phyloP scores from a whole-genome alignment of 176 grass and related monocot genomes.

The Oryza glumipatula region DNA sequence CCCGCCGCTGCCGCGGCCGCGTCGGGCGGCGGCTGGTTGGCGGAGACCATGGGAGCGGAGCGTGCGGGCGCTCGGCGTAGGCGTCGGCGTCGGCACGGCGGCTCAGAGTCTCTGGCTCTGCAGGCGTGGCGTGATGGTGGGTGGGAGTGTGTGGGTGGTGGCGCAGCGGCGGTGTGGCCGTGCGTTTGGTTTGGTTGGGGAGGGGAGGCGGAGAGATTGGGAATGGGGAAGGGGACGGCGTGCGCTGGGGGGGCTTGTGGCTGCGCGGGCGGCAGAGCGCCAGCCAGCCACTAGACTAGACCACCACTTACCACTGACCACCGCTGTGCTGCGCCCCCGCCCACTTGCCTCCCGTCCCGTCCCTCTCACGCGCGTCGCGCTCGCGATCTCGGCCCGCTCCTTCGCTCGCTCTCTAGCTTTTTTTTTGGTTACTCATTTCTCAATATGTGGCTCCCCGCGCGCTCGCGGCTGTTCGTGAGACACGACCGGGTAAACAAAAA shows the following conservation, averaged over 20 bases:
- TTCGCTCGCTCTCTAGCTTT: neutral
- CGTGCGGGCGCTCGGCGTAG: neutral
- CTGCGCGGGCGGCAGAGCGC: slow-evolving; percentile 32
- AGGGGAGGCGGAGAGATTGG: neutral
- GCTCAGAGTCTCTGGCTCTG: neutral
- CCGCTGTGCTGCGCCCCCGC: neutral
- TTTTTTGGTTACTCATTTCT: no score
- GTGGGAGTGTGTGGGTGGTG: slow-evolving; percentile 52
- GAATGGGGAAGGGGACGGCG: neutral
- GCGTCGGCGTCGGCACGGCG: neutral
- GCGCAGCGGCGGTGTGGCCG: slow-evolving; percentile 30
- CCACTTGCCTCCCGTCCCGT: slow-evolving; percentile 18
- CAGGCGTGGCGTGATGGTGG: slow-evolving; percentile 35
- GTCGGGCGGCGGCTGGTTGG: slow-evolving; percentile 36
- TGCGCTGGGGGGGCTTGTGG: slow-evolving; percentile 33
- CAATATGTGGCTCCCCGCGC: neutral
- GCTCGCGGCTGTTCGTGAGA: neutral
- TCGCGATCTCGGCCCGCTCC: neutral
- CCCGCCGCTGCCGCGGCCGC: slow-evolving; percentile 24
- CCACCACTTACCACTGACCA: neutral
- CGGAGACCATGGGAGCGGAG: slow-evolving; percentile 44
- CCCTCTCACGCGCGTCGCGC: slow-evolving; percentile 1
- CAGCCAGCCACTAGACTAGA: slow-evolving; percentile 29
- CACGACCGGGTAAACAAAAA: neutral
- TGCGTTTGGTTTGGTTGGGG: neutral